Evolutionary conservation across 164 flowering plant genomes (phyloP), one percentile per base, ranked within the genome.

Genomic region (Berberis thunbergii): DNA sequence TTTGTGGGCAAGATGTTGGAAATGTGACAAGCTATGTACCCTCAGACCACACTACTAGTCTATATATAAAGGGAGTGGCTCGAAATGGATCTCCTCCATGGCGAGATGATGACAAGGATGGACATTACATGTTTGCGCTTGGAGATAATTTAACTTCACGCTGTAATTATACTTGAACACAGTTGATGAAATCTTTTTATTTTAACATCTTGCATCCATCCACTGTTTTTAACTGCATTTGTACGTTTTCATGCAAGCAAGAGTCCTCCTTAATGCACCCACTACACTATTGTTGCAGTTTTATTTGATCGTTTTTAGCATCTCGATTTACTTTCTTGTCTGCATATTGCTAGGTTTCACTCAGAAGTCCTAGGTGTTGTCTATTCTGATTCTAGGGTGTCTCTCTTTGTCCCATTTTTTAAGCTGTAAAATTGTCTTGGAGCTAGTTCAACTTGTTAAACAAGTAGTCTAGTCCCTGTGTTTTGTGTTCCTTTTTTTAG

Each of bases 141-240:
- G 99, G 99, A 83, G 99, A 94, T 53, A 89, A 87, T 84, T 85
- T 94, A 84, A 94, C 99, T 64, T 70, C 96, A 69, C 99, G 99
- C 96, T 94, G 99, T 94, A 94, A 94, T 74, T 84, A 78, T 86
- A 73, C 92, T 81, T 80, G 54, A 67, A 82, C 76, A 76, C 78
- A 68, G 77, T 71, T 60, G 63, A 65, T 68, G 59, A 52, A 54
- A 49, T 54, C 43, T 70, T 61, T 55, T 45, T 41, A 44, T 53
- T 53, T 26, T 26, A 26, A 26, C 26, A 26, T 26, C 26, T 26
- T 26, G 26, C 26, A 26, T 26, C 26, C 26, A 26, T 26, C 26
- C 0, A 26, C 26, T 26, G 26, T 26, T 26, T 26, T 26, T 26
- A 26, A 26, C 26, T 26, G 26, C 26, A 26, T 26, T 26, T 26